phyloP scores from a whole-genome alignment of 306 rosid genomes.

The Datisca glomerata region DNA sequence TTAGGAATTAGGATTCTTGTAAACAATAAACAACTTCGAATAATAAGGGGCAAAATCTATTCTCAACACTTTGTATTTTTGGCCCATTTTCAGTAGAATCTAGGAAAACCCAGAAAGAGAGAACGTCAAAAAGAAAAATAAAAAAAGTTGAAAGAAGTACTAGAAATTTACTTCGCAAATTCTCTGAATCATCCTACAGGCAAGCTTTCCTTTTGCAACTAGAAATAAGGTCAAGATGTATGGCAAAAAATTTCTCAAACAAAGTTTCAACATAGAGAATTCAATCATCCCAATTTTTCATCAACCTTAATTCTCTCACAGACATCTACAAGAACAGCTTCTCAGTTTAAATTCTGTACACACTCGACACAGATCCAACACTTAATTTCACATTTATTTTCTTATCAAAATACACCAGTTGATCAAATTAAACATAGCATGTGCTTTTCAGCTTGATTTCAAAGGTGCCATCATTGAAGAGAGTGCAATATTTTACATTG shows the following conservation, averaged over 20 bases:
- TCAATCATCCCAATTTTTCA: conserved; percentile 20
- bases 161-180: conserved; percentile 17
- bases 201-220: conserved; percentile 24
- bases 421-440: conserved; percentile 49
- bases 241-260: conserved; percentile 36
- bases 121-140: too few species aligned
- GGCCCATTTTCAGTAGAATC: too few species aligned
- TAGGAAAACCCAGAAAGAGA: too few species aligned
- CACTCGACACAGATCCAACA: conserved; percentile 36
- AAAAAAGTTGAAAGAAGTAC: neutral
- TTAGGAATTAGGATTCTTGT: too few species aligned
- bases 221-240: conserved; percentile 36
- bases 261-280: conserved; percentile 47
- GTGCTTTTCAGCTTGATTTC: conserved; percentile 27
- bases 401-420: conserved; percentile 38
- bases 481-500: conserved; percentile 41
- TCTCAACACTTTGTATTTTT: too few species aligned
- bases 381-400: conserved; percentile 33
- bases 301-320: conserved; percentile 39
- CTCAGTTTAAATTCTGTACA: conserved; percentile 59
- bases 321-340: conserved; percentile 47
- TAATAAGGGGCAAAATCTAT: too few species aligned
- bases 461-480: conserved; percentile 38
- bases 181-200: neutral
- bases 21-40: too few species aligned